Evolutionary conservation across 495 filamentous ascomycete genomes (phyloP), one percentile per base, ranked within the genome.

Genomic region (Chaetomium fimeti): DNA sequence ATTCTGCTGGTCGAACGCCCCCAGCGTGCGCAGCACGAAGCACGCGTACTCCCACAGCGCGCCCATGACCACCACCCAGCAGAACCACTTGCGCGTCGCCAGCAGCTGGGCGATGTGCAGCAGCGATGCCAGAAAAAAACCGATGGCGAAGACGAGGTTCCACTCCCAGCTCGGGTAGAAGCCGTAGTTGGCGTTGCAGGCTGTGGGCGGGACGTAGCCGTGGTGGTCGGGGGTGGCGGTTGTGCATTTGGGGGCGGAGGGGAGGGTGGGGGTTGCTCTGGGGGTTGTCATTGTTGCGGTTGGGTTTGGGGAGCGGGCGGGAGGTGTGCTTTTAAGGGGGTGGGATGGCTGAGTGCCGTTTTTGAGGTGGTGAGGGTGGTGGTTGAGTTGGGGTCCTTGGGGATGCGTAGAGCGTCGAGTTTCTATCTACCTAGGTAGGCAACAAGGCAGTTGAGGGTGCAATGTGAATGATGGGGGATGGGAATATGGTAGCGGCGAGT

Each of bases 31-130:
- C 16, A 71, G 32, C 29, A 78, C 56, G 57, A 81, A 84, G 47
- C 76, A 75, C 7, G 70, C 43, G 0, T 70, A 48, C 63, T 86
- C 81, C 82, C 75, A 82, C 16, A 71, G 40, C 9, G 75, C 70
- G 18, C 73, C 77, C 79, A 83, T 80, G 42, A 77, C 77, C 7
- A 84, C 68, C 47, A 85, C 81, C 79, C 80, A 84, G 47, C 72
- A 72, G 57, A 71, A 82, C 82, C 47, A 71, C 60, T 77, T 80
- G 53, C 72, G 18, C 1, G 74, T 66, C 12, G 72, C 72, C 8
- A 81, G 28, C 32, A 36, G 7, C 32, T 36, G 32, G 32, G 32
- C 32, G 32, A 36, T 36, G 32, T 36, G 32, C 1, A 36, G 8
- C 8, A 36, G 32, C 32, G 32, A 36, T 1, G 32, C 32, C 6